These are phyloP conservation scores for Straminergon stramineum DNA, from an alignment of 225 moss, liverwort and hornwort genomes.

Conservation along the genomic window DNA sequence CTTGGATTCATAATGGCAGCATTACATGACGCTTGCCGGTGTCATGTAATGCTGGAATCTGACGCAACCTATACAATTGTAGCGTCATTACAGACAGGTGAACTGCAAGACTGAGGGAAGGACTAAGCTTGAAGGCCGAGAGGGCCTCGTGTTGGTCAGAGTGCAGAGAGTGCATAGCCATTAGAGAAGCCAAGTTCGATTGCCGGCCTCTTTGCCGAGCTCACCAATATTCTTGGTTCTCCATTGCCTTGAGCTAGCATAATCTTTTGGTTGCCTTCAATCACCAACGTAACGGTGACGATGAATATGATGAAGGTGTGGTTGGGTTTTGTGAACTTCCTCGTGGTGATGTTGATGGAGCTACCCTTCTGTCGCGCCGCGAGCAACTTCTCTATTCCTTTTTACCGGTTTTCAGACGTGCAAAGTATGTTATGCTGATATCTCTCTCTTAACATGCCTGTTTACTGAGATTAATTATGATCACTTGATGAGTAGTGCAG, in stretches of 20 bases:
- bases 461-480: not conserved
- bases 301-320: not conserved
- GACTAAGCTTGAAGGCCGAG: not conserved
- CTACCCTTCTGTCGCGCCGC: not conserved
- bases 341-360: not conserved
- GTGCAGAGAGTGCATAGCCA: not conserved
- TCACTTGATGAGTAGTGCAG: not conserved
- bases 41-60: not conserved
- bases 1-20: not conserved
- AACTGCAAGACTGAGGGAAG: not conserved
- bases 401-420: not conserved
- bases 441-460: not conserved
- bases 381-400: not conserved
- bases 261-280: not conserved
- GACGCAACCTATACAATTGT: not conserved
- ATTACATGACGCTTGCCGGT: too few relatives aligned
- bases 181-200: not conserved
- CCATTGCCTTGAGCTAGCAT: not conserved
- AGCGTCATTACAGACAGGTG: not conserved
- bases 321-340: not conserved
- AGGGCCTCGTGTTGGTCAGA: too few relatives aligned
- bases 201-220: not conserved
- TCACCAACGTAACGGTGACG: not conserved
- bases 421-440: not conserved
- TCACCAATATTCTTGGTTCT: not conserved